Percentiles rank a stretch among this genome's conserved stretches.
Conservation (phyloP, 192 early-diverging fungal species). For the Backusella australiensis region DNA sequence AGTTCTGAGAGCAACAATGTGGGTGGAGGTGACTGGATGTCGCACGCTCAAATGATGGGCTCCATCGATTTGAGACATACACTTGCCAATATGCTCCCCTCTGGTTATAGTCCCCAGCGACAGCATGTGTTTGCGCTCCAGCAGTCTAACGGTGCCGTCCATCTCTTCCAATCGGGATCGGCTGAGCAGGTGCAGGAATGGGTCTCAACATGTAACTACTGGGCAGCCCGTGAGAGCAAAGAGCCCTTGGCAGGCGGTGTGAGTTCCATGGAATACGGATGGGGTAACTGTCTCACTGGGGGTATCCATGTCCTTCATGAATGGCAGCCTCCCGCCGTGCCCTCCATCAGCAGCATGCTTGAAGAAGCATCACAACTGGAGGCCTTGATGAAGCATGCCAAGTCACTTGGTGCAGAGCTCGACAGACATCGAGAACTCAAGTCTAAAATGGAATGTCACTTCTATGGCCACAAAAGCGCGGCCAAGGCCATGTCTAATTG, state of each 20-base stretch:
- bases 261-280: constrained; percentile 90
- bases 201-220: constrained; percentile 89
- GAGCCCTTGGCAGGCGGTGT: constrained; percentile 85
- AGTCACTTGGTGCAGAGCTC: constrained; percentile 60
- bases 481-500: constrained; percentile 71
- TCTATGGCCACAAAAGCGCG: constrained; percentile 49
- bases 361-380: constrained; percentile 50
- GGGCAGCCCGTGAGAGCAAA: constrained; percentile 89
- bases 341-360: constrained; percentile 31
- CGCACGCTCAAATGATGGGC: constrained; percentile 32
- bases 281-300: constrained; percentile 48
- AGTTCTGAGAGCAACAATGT: neutral
- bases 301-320: constrained; percentile 34
- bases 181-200: constrained; percentile 72
- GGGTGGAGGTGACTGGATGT: constrained; percentile 25
- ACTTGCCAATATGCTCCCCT: constrained; percentile 74
- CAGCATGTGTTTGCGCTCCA: constrained; percentile 85
- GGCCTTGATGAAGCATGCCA: constrained; percentile 58
- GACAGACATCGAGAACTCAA: constrained; percentile 59
- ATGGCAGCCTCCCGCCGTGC: constrained; percentile 46
- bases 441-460: constrained; percentile 44
- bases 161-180: constrained; percentile 78
- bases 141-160: constrained; percentile 70
- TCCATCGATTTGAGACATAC: constrained; percentile 70
- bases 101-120: constrained; percentile 74